These are phyloP conservation scores for Mycena alexandri DNA, from an alignment of 768 basidiomycete species.

Conservation along the genomic window DNA sequence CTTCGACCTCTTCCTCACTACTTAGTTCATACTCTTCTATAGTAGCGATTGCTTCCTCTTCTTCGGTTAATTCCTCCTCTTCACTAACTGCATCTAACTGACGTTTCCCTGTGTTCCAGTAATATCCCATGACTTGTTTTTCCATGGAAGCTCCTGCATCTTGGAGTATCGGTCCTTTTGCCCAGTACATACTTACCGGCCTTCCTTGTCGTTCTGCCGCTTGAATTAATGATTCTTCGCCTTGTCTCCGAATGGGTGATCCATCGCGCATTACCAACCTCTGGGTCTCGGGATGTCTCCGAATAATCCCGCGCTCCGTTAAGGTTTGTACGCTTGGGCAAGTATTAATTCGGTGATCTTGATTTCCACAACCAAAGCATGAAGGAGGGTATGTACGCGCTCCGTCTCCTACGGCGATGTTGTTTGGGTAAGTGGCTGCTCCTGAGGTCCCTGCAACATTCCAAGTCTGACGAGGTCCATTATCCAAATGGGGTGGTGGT, in stretches of 20 bases:
- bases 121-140: conserved; percentile 20
- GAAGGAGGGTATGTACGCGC: background rate
- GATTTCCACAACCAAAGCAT: background rate
- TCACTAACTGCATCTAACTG: background rate
- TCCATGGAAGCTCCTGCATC: background rate
- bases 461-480: background rate
- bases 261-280: background rate
- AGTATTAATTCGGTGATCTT: background rate
- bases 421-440: background rate
- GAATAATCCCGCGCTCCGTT: background rate
- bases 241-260: background rate
- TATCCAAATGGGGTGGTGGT: background rate
- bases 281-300: background rate
- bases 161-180: no score
- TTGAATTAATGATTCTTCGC: background rate
- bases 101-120: background rate
- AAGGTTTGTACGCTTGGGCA: background rate
- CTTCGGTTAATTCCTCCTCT: no score
- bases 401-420: background rate
- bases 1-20: background rate
- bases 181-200: conserved; percentile 8
- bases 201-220: background rate
- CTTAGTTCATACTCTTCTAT: background rate
- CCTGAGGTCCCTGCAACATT: background rate
- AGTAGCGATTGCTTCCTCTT: no score